Conservation (phyloP, 768 basidiomycete species). For the Kwoniella sp. region DNA sequence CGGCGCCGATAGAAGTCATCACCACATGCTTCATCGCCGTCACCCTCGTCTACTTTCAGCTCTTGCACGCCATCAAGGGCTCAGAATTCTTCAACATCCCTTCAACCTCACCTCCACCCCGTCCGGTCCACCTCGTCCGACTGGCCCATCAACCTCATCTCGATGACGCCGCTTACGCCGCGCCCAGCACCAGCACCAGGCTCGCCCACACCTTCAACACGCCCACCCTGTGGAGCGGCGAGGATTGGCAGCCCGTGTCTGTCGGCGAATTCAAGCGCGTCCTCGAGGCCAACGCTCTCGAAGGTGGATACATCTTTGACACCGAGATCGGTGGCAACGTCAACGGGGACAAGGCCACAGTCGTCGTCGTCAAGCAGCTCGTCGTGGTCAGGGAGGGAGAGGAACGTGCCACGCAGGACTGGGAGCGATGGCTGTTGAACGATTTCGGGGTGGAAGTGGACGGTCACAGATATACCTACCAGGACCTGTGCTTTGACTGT, state of each 20-base stretch:
- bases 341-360: constrained; percentile 24
- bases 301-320: constrained; percentile 54
- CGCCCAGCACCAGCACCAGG: constrained; percentile 8
- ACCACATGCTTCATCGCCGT: constrained; percentile 82
- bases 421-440: constrained; percentile 40
- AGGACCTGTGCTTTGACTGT: constrained; percentile 45
- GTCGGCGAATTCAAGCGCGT: constrained; percentile 62
- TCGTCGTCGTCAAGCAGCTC: constrained; percentile 70
- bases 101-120: constrained; percentile 20
- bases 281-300: constrained; percentile 51
- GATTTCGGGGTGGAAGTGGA: constrained; percentile 32
- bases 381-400: constrained; percentile 51
- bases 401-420: constrained; percentile 21
- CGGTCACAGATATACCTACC: constrained; percentile 30
- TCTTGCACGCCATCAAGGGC: constrained; percentile 83
- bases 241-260: constrained; percentile 32
- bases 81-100: constrained; percentile 55
- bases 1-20: constrained; percentile 65
- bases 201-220: constrained; percentile 2
- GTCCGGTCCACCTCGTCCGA: constrained; percentile 35
- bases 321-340: constrained; percentile 36
- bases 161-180: constrained; percentile 17
- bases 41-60: constrained; percentile 91
- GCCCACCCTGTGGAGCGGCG: constrained; percentile 17
- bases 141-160: constrained; percentile 22